Conservation (phyloP, 2,329 filamentous ascomycete genomes). For the Talaromyces sp. region DNA sequence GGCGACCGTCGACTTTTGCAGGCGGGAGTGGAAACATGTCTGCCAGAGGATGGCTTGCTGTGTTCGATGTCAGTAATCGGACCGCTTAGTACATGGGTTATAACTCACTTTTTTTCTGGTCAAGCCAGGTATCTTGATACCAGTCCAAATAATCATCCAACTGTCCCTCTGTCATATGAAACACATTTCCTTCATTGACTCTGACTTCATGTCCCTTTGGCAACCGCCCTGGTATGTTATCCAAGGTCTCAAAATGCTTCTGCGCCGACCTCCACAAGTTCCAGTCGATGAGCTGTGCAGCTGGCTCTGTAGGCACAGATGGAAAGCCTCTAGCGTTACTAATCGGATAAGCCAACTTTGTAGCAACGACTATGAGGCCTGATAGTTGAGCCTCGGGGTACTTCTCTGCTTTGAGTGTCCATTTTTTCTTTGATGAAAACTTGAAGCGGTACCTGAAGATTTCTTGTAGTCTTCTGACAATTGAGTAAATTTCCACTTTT, state of each 20-base stretch:
- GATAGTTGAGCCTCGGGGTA: conserved; percentile 74
- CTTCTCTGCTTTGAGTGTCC: conserved; percentile 45
- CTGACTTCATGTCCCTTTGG: conserved; percentile 49
- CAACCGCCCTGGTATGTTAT: conserved; percentile 32
- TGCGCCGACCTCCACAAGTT: conserved; percentile 59
- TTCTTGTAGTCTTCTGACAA: conserved; percentile 55
- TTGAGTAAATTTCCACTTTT: conserved; percentile 43
- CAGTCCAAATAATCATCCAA: conserved; percentile 76
- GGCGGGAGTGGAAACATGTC: conserved; percentile 43
- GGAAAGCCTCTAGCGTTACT: conserved; percentile 55
- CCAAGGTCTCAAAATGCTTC: conserved; percentile 34
- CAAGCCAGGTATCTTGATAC: conserved; percentile 64
- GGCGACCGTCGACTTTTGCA: conserved; percentile 10
- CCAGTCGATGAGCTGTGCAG: conserved; percentile 68
- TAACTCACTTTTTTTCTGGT: conserved; percentile 28
- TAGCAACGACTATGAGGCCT: conserved; percentile 66
- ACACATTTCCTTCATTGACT: conserved; percentile 60
- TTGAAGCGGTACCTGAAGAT: conserved; percentile 58
- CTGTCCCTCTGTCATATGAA: conserved; percentile 57
- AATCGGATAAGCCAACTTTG: conserved; percentile 77
- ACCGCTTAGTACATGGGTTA: not conserved
- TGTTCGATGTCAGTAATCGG: not conserved
- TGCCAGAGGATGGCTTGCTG: conserved; percentile 32
- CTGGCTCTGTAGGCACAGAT: conserved; percentile 52
- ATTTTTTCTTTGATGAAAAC: conserved; percentile 38